Percentiles rank a stretch among this genome's conserved stretches.
Conservation (phyloP, 2,329 filamentous ascomycete species). For the Aspergillus fijiensis region DNA sequence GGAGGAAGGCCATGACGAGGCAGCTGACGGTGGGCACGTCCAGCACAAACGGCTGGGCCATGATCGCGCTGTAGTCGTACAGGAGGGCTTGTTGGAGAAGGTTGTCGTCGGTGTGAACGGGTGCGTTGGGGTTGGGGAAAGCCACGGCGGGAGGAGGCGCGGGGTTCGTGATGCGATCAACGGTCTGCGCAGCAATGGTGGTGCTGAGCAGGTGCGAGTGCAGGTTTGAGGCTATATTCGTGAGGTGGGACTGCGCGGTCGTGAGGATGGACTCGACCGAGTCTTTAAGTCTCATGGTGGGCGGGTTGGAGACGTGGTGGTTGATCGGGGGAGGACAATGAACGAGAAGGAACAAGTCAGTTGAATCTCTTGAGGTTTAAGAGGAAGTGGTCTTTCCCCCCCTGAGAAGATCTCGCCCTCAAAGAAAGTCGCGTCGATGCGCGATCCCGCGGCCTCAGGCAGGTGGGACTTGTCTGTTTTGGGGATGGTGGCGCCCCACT, state of each 20-base stretch:
- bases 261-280: slow-evolving; percentile 1
- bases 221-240: background rate
- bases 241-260: background rate
- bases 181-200: background rate
- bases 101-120: background rate
- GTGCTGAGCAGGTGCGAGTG: background rate
- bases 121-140: background rate
- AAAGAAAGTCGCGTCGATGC: background rate
- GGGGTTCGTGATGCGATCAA: background rate
- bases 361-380: background rate
- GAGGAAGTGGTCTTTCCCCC: background rate
- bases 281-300: slow-evolving; percentile 3
- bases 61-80: slow-evolving; percentile 17
- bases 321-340: background rate
- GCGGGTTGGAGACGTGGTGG: background rate
- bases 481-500: background rate
- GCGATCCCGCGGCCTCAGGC: background rate
- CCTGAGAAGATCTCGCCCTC: background rate
- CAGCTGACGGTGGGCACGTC: slow-evolving; percentile 54
- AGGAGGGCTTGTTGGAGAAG: background rate
- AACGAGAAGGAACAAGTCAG: background rate
- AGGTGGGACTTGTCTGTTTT: background rate
- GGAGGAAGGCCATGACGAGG: slow-evolving; percentile 53
- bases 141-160: too few relatives aligned
- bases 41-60: slow-evolving; percentile 34